Evolutionary conservation across 2,329 filamentous ascomycete species (phyloP), one percentile per base, ranked within the genome.

Genomic region (Dactylellina leptospora): DNA sequence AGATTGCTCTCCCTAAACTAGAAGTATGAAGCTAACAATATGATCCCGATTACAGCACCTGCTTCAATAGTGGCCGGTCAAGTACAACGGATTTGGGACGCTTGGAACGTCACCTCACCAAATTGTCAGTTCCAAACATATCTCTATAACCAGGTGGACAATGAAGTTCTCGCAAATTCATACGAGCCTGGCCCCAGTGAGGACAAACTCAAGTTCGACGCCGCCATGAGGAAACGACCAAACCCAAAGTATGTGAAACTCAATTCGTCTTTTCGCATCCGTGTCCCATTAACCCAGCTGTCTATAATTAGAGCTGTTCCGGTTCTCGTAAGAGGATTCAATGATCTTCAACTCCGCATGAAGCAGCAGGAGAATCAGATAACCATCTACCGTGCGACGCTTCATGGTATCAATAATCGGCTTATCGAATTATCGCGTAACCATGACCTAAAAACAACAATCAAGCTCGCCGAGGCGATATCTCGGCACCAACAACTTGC

Each of bases 71-170:
- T 72, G 8, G 45, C 58, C 2, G 68, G 58, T 2, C 90, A 93
- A 79, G 90, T 93, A 79, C 83, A 84, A 72, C 83, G 87, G 23
- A 84, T 95, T 40, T 82, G 86, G 56, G 83, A 86, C 71, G 92
- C 93, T 81, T 95, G 91, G 91, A 84, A 90, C 73, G 87, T 90
- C 0, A 80, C 83, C 23, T 85, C 84, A 78, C 84, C 86, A 20
- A 87, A 86, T 78, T 92, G 90, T 76, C 86, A 85, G 25, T 92
- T 95, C 82, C 90, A 91, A 79, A 84, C 90, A 78, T 93, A 93
- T 82, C 91, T 95, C 79, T 96, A 95, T 84, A 95, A 95, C 81
- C 87, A 90, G 75, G 90, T 93, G 74, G 88, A 90, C 74, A 86
- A 76, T 33, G 76, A 77, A 25, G 73, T 70, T 90, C 77, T 85